These are phyloP conservation scores for Scopulariopsis brevicaulis DNA, from an alignment of 2,329 filamentous ascomycete species.

Conservation along the genomic window DNA sequence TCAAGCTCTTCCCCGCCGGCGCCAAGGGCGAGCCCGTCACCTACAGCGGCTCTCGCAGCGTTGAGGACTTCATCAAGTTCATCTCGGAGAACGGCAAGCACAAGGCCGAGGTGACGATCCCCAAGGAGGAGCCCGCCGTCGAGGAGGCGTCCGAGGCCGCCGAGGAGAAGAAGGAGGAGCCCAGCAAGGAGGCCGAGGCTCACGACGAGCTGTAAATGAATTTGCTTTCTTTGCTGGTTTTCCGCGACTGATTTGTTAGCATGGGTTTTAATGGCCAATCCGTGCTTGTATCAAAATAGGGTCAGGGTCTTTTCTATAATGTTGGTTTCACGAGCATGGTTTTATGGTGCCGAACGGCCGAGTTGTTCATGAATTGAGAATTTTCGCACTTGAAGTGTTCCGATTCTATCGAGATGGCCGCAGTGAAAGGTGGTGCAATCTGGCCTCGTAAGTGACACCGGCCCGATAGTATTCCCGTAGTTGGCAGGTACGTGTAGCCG, in stretches of 20 bases:
- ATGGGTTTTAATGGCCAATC: constrained; percentile 2
- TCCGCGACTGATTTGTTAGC: neutral
- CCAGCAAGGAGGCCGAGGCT: constrained; percentile 28
- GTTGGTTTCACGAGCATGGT: constrained; percentile 2
- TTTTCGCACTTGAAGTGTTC: neutral
- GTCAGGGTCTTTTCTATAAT: neutral
- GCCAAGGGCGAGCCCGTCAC: constrained; percentile 75
- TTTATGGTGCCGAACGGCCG: constrained; percentile 2
- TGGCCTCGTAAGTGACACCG: too few relatives aligned
- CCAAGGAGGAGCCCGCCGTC: constrained; percentile 39
- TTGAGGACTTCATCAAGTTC: constrained; percentile 87
- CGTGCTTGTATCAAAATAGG: constrained; percentile 6
- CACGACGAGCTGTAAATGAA: constrained; percentile 68
- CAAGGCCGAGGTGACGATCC: constrained; percentile 56
- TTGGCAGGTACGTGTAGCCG: too few relatives aligned
- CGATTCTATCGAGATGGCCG: neutral
- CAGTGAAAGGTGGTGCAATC: neutral
- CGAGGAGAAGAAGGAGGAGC: constrained; percentile 23
- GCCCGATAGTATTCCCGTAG: too few relatives aligned
- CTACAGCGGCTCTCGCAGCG: constrained; percentile 77
- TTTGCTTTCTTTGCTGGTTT: neutral
- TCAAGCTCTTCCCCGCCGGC: constrained; percentile 93
- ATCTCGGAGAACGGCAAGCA: constrained; percentile 92
- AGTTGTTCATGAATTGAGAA: neutral
- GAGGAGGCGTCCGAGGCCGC: constrained; percentile 24